phyloP scores from a whole-genome alignment of 345 rosid genomes.

The Linum usitatissimum region DNA sequence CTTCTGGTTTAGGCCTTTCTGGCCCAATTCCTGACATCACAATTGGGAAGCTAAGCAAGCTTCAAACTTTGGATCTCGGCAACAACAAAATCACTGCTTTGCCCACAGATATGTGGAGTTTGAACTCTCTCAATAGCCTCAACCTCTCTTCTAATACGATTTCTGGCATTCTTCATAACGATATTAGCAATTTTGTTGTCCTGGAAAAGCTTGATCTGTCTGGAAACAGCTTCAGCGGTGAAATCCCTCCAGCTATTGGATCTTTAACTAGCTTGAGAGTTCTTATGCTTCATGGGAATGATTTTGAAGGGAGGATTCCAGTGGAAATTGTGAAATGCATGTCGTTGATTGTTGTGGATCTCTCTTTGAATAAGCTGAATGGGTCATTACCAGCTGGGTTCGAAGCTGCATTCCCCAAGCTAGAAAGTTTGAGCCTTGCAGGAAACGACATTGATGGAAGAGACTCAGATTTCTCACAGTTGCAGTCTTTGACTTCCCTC shows the following conservation, averaged over 20 bases:
- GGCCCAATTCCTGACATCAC: slow-evolving; percentile 76
- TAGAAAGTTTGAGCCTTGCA: slow-evolving; percentile 54
- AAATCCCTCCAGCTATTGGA: slow-evolving; percentile 59
- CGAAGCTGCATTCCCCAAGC: slow-evolving; percentile 66
- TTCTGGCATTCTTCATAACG: slow-evolving; percentile 57
- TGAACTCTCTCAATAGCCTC: slow-evolving; percentile 49
- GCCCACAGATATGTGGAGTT: slow-evolving; percentile 87
- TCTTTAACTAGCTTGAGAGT: slow-evolving; percentile 49
- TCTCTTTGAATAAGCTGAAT: slow-evolving; percentile 56
- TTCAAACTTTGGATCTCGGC: slow-evolving; percentile 71
- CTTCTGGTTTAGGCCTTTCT: slow-evolving; percentile 53
- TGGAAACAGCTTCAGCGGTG: slow-evolving; percentile 55
- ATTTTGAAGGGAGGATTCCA: slow-evolving; percentile 54
- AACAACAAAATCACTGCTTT: slow-evolving; percentile 65
- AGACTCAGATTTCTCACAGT: slow-evolving; percentile 33
- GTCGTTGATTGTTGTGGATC: slow-evolving; percentile 48
- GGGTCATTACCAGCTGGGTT: slow-evolving; percentile 71
- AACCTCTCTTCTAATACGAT: slow-evolving; percentile 67
- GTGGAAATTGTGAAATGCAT: slow-evolving; percentile 37
- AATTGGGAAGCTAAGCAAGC: slow-evolving; percentile 78
- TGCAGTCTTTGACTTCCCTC: slow-evolving; percentile 47
- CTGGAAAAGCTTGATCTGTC: slow-evolving; percentile 69
- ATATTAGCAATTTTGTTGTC: slow-evolving; percentile 72
- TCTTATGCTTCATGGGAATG: slow-evolving; percentile 50
- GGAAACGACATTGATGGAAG: slow-evolving; percentile 50